Conservation (phyloP, 2,329 filamentous ascomycete species). For the Biscogniauxia sp. region DNA sequence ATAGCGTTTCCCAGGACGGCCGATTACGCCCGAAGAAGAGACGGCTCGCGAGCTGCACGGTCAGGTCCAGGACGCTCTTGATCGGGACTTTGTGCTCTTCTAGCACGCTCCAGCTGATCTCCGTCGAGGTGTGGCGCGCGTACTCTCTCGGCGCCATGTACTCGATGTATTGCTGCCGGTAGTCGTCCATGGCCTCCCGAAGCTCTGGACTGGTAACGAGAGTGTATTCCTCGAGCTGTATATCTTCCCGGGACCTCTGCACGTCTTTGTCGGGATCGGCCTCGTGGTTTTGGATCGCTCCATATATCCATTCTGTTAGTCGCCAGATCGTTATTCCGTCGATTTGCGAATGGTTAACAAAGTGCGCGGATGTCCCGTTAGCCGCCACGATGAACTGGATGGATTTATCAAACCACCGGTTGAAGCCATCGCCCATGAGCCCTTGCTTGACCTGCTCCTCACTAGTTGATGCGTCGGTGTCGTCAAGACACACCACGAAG, state of each 20-base stretch:
- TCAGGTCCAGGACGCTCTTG: not conserved
- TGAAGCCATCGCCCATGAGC: slow-evolving; percentile 7
- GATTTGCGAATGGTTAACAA: not conserved
- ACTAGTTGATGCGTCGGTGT: not conserved
- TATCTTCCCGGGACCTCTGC: not conserved
- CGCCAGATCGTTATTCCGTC: not conserved
- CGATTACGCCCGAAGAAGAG: not conserved
- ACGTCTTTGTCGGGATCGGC: not conserved
- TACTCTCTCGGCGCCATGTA: not conserved
- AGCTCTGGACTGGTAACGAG: not conserved
- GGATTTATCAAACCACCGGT: slow-evolving; percentile 14
- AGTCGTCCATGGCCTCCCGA: not conserved
- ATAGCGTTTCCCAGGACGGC: not conserved
- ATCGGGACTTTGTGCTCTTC: not conserved
- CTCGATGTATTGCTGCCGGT: not conserved
- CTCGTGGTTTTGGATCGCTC: not conserved
- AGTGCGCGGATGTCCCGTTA: not conserved
- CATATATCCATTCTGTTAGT: not conserved
- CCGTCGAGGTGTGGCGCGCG: not conserved
- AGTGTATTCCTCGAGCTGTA: not conserved
- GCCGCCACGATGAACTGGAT: not conserved
- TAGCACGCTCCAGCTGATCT: not conserved
- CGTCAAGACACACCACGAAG: slow-evolving; percentile 12
- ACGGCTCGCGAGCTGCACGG: not conserved
- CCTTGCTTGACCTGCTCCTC: slow-evolving; percentile 5